Evolutionary conservation across 768 basidiomycete species (phyloP).

Genomic region (Suillus cothurnatus): DNA sequence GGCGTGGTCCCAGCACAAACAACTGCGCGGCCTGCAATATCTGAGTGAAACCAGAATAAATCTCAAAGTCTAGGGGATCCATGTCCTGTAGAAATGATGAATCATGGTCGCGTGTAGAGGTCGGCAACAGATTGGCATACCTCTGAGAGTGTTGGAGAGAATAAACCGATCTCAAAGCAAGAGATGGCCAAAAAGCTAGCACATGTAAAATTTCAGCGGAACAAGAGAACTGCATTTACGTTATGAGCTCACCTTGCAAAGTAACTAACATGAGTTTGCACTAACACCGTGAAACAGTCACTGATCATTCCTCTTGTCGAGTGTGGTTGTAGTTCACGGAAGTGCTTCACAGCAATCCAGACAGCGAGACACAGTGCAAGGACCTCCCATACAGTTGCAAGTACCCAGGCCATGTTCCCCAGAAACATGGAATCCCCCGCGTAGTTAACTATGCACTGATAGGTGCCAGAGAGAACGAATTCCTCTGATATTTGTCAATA

Average conservation of each 20-base stretch:
- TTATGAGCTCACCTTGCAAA: background rate
- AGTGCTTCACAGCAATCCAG: background rate
- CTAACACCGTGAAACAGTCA: background rate
- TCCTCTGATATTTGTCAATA: background rate
- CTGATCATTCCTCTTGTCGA: background rate
- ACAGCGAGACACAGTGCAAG: background rate
- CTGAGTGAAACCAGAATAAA: background rate
- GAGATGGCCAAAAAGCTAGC: background rate
- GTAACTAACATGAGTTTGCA: background rate
- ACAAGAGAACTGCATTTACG: background rate
- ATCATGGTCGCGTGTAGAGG: background rate
- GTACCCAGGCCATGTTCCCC: background rate
- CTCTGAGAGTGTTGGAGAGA: background rate
- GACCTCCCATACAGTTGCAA: background rate
- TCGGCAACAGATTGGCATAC: background rate
- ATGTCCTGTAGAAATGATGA: background rate
- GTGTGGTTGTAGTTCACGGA: background rate
- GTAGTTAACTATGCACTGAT: background rate
- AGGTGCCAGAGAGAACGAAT: background rate
- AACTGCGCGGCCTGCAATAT: rapidly evolving
- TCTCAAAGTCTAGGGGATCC: rapidly evolving
- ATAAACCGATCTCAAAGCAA: background rate
- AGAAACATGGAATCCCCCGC: background rate
- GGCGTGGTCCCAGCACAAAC: background rate
- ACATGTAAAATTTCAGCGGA: background rate